Base-by-base conservation (phyloP, 208 protist species). In the Trichomonas gallinae region DNA sequence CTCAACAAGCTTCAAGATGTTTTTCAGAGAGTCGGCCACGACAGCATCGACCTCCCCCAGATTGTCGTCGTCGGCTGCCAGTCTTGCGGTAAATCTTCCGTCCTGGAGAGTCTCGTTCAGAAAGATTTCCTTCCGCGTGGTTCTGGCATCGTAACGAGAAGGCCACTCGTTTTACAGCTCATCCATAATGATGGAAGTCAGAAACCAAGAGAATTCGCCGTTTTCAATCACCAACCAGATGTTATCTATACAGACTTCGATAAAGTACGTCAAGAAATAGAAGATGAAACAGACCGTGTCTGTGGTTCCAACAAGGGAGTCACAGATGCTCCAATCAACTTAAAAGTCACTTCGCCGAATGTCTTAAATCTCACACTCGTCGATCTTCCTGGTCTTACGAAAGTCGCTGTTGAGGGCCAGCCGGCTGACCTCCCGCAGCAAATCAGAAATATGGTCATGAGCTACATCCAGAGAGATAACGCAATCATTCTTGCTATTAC, bases 331-430 rank as follows among this genome's bases (percentile, higher is more conserved):
- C 98, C 99, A 96, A 99, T 99, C 97, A 98, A 98, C 97, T 98
- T 99, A 3, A 99, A 99, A 96, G 97, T 99, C 48, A 99, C 98
- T 97, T 99, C 98, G 9, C 96, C 96, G 8, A 87, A 83, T 26
- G 99, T 99, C 63, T 97, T 99, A 42, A 99, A 99, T 97, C 98
- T 99, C 0, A 99, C 99, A 34, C 98, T 99, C 11, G 99, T 99
- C 11, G 99, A 99, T 98, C 97, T 99, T 40, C 99, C 99, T 31
- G 99, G 99, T 96, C 98, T 99, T 17, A 99, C 99, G 13, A 99
- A 99, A 98, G 97, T 98, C 81, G 98, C 99, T 26, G 98, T 99
- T 42, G 99, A 98, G 13, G 99, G 99, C 96, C 99, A 99, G 98
- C 98, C 99, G 13, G 98, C 98, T 96, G 98, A 99, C 97, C 99